A percentile compares a stretch with the other conserved stretches of the same genome.
phyloP scores from a whole-genome alignment of 495 filamentous ascomycete species.

The Polyplosphaeria fusca region DNA sequence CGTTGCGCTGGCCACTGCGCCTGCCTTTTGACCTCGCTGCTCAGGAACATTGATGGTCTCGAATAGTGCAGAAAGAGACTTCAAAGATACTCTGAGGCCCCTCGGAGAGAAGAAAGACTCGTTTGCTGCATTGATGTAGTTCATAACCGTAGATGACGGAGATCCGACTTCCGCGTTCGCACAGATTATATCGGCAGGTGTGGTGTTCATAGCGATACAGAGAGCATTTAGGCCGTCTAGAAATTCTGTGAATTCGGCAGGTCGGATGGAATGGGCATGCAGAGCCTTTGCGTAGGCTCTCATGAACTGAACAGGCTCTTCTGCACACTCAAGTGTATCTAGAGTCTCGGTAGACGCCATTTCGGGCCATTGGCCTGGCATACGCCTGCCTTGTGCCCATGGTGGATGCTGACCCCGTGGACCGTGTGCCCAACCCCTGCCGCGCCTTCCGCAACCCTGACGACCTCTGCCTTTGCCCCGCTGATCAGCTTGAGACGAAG shows the following conservation, averaged over 20 bases:
- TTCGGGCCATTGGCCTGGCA: constrained; percentile 17
- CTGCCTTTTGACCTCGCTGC: constrained; percentile 19
- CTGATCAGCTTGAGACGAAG: background rate
- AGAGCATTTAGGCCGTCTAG: constrained; percentile 33
- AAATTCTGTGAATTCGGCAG: constrained; percentile 31
- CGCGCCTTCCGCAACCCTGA: constrained; percentile 2
- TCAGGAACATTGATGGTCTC: constrained; percentile 15
- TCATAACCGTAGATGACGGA: constrained; percentile 1
- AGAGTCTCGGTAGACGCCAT: background rate
- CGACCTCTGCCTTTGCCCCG: background rate
- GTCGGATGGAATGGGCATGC: constrained; percentile 31
- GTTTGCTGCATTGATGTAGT: constrained; percentile 25
- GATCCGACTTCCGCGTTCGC: background rate
- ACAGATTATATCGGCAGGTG: background rate
- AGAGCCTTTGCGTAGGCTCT: constrained; percentile 33
- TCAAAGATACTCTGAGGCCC: constrained; percentile 14
- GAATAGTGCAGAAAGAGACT: constrained; percentile 18
- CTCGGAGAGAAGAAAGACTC: constrained; percentile 30
- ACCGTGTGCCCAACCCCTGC: background rate
- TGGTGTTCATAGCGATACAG: constrained; percentile 9
- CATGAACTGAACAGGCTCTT: constrained; percentile 28
- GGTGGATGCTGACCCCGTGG: background rate
- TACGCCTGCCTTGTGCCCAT: background rate
- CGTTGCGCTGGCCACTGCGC: constrained; percentile 13
- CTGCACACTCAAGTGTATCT: background rate